Evolutionary conservation across 164 flowering plant genomes (phyloP).

Genomic region (Annona cherimola): DNA sequence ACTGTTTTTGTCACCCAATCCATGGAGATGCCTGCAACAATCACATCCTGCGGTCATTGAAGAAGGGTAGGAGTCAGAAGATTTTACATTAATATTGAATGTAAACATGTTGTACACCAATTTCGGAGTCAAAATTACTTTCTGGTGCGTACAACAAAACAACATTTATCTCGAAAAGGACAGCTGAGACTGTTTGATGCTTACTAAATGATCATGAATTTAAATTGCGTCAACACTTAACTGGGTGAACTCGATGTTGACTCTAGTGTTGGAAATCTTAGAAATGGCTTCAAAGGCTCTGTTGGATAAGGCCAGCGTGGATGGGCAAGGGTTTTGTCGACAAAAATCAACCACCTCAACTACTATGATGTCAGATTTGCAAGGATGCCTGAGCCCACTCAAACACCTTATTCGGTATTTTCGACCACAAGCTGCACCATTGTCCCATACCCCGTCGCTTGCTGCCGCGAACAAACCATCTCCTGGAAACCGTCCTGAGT

Average conservation of each 20-base stretch:
- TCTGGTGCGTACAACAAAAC: no score
- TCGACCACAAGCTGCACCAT: conserved; percentile 63
- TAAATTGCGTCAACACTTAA: background rate
- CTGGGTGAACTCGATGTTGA: conserved; percentile 43
- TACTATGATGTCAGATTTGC: conserved; percentile 38
- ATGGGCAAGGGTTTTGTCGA: conserved; percentile 34
- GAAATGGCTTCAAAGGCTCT: conserved; percentile 48
- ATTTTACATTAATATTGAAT: no score
- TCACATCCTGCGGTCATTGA: no score
- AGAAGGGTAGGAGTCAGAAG: no score
- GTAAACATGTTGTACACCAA: no score
- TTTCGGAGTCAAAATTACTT: no score
- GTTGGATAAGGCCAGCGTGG: conserved; percentile 38
- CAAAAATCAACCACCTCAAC: conserved; percentile 51
- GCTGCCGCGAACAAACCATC: conserved; percentile 37
- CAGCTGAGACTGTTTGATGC: no score
- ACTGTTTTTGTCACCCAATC: no score
- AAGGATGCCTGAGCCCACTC: conserved; percentile 42
- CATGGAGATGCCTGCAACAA: no score
- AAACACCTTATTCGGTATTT: conserved; percentile 45
- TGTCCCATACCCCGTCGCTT: conserved; percentile 59
- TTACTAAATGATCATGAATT: no score
- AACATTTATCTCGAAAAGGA: no score
- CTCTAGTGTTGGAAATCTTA: conserved; percentile 16
- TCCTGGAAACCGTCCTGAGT: conserved; percentile 39